Percentiles rank a stretch among this genome's conserved stretches.
Conservation (phyloP, 2,329 filamentous ascomycete genomes). For the Penicillium sclerotiorum region DNA sequence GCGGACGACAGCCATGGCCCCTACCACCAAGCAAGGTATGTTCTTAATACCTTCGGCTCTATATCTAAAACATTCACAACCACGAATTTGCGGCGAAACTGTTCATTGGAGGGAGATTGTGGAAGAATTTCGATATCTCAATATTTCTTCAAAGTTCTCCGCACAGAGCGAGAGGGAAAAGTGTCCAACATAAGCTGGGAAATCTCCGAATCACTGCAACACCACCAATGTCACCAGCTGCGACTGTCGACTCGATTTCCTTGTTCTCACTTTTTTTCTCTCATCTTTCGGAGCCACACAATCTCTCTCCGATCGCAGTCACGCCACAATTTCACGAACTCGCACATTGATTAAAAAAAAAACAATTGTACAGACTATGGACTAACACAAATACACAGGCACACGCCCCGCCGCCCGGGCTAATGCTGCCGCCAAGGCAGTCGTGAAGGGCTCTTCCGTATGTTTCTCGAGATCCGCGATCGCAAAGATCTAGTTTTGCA, state of each 20-base stretch:
- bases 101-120: conserved; percentile 14
- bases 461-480: conserved; percentile 48
- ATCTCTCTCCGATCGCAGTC: conserved; percentile 6
- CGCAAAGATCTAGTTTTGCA: not conserved
- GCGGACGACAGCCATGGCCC: conserved; percentile 52
- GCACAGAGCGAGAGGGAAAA: conserved; percentile 2
- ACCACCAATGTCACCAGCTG: not conserved
- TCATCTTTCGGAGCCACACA: not conserved
- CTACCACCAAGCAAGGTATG: conserved; percentile 53
- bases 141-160: conserved; percentile 1
- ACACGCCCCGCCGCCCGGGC: conserved; percentile 74
- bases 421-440: conserved; percentile 90
- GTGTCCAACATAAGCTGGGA: conserved; percentile 7
- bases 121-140: conserved; percentile 7
- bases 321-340: conserved; percentile 17
- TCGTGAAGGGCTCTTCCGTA: conserved; percentile 96
- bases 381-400: too few relatives aligned
- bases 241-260: not conserved
- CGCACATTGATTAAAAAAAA: not conserved
- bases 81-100: conserved; percentile 22
- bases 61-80: conserved; percentile 13
- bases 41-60: conserved; percentile 47
- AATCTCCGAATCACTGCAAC: not conserved
- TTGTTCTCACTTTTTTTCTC: not conserved
- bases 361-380: too few relatives aligned